Evolutionary conservation across 1,139 yeast genomes (phyloP).

Genomic region (Candida sanyaensis): DNA sequence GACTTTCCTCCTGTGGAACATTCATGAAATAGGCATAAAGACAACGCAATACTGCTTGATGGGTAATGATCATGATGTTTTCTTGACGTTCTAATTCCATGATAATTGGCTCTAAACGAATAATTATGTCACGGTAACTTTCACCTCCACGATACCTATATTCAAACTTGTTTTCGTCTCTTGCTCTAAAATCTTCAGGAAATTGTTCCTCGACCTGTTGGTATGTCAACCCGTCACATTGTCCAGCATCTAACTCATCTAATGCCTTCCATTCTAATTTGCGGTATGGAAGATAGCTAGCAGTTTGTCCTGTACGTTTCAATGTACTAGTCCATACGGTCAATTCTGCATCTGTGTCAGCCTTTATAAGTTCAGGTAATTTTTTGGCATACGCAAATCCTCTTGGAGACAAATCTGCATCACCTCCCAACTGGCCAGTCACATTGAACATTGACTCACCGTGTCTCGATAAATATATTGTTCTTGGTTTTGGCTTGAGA

Average conservation of each 20-base stretch:
- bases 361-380: slow-evolving; percentile 54
- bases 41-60: slow-evolving; percentile 95
- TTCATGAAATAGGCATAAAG: slow-evolving; percentile 98
- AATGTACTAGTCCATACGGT: slow-evolving; percentile 98
- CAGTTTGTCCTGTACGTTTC: slow-evolving; percentile 90
- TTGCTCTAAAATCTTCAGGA: slow-evolving; percentile 88
- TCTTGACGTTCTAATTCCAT: slow-evolving; percentile 99
- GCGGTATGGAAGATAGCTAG: slow-evolving; percentile 77
- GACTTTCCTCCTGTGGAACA: slow-evolving; percentile 95
- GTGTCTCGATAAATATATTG: slow-evolving; percentile 91
- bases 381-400: slow-evolving; percentile 85
- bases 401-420: slow-evolving; percentile 81
- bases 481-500: slow-evolving; percentile 86
- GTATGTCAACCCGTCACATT: slow-evolving; percentile 95
- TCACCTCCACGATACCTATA: slow-evolving; percentile 97
- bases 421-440: slow-evolving; percentile 96
- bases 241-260: slow-evolving; percentile 97
- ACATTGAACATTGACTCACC: slow-evolving; percentile 93
- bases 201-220: slow-evolving; percentile 68
- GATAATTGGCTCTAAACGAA: slow-evolving; percentile 91
- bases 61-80: slow-evolving; percentile 91
- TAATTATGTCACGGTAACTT: slow-evolving; percentile 92
- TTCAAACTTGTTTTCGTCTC: slow-evolving; percentile 95
- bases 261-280: slow-evolving; percentile 90
- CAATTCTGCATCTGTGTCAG: slow-evolving; percentile 47